Evolutionary conservation across 306 rosid species (phyloP), one percentile per base, ranked within the genome.

Genomic region (Alnus rubra): DNA sequence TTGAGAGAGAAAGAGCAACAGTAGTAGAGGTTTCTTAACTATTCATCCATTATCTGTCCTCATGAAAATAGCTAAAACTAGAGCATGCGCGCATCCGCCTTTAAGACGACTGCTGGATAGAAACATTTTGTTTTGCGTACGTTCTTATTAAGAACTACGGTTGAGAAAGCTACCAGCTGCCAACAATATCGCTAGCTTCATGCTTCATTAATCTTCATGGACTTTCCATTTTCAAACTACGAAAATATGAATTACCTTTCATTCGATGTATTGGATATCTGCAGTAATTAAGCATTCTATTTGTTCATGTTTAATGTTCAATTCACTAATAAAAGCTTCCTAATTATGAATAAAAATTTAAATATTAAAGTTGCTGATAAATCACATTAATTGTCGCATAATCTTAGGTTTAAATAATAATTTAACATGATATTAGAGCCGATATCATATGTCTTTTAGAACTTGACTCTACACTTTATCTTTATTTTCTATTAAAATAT

Each of bases 71-170:
- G 4, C 16, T 10, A 15, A 44, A 15, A 33, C 9, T n/a, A 16
- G 3, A 2, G 13, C 73, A 69, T 64, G 60, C 28, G 28, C 28
- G 28, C 52, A 64, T 49, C 82, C 63, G 12, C 6, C 39, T 30
- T 28, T 75, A 71, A 63, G 79, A 60, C 71, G 83, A 82, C 80
- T 9, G 53, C 73, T 75, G 59, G 60, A 71, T 10, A 74, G 75
- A 63, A 60, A 53, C 49, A 31, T 5, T 15, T 62, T 12, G 2
- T 35, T 42, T 18, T 80, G 37, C 37, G 37, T 76, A 77, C 86
- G 81, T 88, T 60, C 78, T 52, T 64, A 83, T 49, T 75, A 83
- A 88, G 89, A 51, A 67, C 75, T 81, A 69, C 83, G 73, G 91
- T 81, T 85, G 91, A 81, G 82, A 83, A 74, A 39, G 79, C n/a